Evolutionary conservation across 768 basidiomycete genomes (phyloP).

Genomic region (Rhodotorula diobovata): DNA sequence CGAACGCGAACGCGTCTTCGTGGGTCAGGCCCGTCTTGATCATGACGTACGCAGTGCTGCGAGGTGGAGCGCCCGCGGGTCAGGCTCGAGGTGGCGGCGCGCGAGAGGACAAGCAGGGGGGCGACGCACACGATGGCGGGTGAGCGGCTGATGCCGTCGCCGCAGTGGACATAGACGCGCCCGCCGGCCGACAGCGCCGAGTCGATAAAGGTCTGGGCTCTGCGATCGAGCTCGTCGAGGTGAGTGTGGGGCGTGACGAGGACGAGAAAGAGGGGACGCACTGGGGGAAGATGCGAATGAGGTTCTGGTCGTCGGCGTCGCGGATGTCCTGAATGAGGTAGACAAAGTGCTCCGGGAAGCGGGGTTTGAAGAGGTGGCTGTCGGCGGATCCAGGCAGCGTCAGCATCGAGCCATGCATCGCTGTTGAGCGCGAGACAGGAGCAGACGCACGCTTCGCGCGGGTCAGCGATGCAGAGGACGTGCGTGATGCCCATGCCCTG

Average conservation of each 20-base stretch:
- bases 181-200: slow-evolving; percentile 28
- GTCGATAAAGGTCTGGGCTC: slow-evolving; percentile 42
- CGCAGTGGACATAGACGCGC: slow-evolving; percentile 42
- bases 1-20: slow-evolving; percentile 44
- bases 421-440: neutral
- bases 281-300: slow-evolving; percentile 85
- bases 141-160: slow-evolving; percentile 43
- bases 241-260: no score
- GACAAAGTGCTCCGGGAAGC: slow-evolving; percentile 70
- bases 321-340: slow-evolving; percentile 81
- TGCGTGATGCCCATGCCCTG: slow-evolving; percentile 68
- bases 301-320: slow-evolving; percentile 90
- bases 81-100: rapidly evolving
- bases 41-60: slow-evolving; percentile 44
- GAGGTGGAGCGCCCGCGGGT: neutral
- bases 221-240: no score
- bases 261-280: slow-evolving; percentile 46
- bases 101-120: neutral
- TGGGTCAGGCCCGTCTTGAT: slow-evolving; percentile 26
- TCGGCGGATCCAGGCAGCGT: neutral
- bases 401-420: no score
- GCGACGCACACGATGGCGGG: slow-evolving; percentile 42
- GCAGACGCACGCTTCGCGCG: slow-evolving; percentile 33
- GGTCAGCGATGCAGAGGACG: slow-evolving; percentile 56
- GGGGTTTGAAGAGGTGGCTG: slow-evolving; percentile 72